These are phyloP conservation scores for Phytopythium boreale DNA, from an alignment of 352 stramenopile genomes.

Conservation along the genomic window DNA sequence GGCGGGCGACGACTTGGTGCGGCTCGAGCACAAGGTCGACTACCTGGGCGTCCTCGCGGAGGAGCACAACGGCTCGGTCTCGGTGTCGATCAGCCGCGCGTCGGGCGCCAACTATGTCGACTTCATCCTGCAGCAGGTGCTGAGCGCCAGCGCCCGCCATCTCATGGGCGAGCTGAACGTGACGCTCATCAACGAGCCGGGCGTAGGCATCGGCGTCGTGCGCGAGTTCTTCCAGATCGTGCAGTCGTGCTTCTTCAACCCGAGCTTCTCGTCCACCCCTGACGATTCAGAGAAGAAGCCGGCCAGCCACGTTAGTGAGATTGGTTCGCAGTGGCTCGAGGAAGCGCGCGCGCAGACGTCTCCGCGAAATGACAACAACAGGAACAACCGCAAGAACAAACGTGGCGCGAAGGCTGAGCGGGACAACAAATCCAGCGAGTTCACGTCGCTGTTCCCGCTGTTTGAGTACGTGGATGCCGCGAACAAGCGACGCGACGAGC, in stretches of 20 bases:
- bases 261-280: constrained; percentile 12
- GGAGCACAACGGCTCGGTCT: constrained; percentile 45
- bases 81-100: constrained; percentile 56
- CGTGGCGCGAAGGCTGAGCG: not conserved
- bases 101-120: constrained; percentile 63
- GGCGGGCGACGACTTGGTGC: constrained; percentile 29
- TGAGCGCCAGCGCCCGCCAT: constrained; percentile 39
- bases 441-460: constrained; percentile 48
- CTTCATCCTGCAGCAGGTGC: constrained; percentile 67
- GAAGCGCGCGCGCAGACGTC: constrained; percentile 35
- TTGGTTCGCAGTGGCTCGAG: constrained; percentile 61
- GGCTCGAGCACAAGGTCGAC: constrained; percentile 76
- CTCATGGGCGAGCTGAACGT: constrained; percentile 65
- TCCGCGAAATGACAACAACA: constrained; percentile 9
- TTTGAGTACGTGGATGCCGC: constrained; percentile 37
- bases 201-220: constrained; percentile 56
- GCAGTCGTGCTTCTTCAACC: constrained; percentile 54
- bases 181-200: constrained; percentile 64
- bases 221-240: constrained; percentile 80
- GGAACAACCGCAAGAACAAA: constrained; percentile 7
- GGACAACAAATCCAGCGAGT: constrained; percentile 1
- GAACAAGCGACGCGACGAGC: constrained; percentile 20
- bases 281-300: not conserved
- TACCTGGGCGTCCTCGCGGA: constrained; percentile 63
- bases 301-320: constrained; percentile 43